Percentiles rank a stretch among this genome's conserved stretches.
These are phyloP conservation scores for Kitagawia praeruptora DNA, from an alignment of 129 eudicot species.

Conservation along the genomic window DNA sequence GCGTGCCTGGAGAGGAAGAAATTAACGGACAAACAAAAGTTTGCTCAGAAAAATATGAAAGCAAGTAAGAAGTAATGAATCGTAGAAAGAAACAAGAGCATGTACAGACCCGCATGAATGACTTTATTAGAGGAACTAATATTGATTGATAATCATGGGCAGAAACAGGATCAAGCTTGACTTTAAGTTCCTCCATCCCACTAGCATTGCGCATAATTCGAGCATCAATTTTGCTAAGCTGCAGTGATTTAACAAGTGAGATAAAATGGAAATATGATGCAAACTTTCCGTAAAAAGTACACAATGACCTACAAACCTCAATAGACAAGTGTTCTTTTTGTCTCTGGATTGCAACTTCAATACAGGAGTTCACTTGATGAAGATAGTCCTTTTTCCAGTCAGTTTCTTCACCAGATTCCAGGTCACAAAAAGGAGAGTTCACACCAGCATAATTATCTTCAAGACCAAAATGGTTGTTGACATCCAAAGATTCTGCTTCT, in stretches of 20 bases:
- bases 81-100: neutral
- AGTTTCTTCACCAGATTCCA: constrained; percentile 79
- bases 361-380: constrained; percentile 66
- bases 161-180: constrained; percentile 61
- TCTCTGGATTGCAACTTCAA: constrained; percentile 78
- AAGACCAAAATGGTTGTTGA: constrained; percentile 53
- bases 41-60: neutral
- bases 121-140: constrained; percentile 68
- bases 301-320: constrained; percentile 58
- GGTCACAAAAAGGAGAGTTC: constrained; percentile 49
- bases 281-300: neutral
- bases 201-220: constrained; percentile 51
- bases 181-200: constrained; percentile 81
- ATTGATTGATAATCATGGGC: constrained; percentile 61
- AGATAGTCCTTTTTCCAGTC: constrained; percentile 84
- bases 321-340: constrained; percentile 67
- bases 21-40: neutral
- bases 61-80: neutral
- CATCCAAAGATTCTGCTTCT: constrained; percentile 70
- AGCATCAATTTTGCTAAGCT: constrained; percentile 96
- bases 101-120: constrained; percentile 73
- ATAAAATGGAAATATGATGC: constrained; percentile 15
- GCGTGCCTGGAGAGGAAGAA: constrained; percentile 46
- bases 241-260: constrained; percentile 39
- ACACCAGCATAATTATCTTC: constrained; percentile 63